A percentile compares a stretch with the other conserved stretches of the same genome.
These are phyloP conservation scores for Aciculoconidium aculeatum DNA, from an alignment of 805 yeast genomes.

Conservation along the genomic window DNA sequence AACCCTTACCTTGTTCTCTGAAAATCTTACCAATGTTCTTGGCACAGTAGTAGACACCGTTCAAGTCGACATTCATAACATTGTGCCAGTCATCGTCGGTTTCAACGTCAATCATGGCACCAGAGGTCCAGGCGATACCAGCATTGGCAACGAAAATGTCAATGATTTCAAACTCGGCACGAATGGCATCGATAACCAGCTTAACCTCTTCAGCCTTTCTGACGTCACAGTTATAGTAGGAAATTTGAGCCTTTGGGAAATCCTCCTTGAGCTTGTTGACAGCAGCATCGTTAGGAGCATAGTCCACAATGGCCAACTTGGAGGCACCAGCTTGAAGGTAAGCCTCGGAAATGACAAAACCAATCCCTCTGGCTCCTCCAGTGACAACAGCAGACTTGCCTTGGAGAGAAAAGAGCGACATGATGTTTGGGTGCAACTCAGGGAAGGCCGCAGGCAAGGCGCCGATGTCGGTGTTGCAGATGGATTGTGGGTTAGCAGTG, in stretches of 20 bases:
- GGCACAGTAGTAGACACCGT: constrained; percentile 77
- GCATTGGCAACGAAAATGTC: constrained; percentile 44
- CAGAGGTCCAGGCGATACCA: constrained; percentile 44
- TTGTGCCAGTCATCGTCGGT: constrained; percentile 63
- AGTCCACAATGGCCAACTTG: constrained; percentile 37
- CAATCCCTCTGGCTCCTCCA: constrained; percentile 37
- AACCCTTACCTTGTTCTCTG: constrained; percentile 68
- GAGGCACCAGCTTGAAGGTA: constrained; percentile 32
- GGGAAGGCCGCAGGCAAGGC: constrained; percentile 34
- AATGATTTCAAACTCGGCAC: constrained; percentile 27
- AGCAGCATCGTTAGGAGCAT: constrained; percentile 24
- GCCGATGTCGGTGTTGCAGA: constrained; percentile 32
- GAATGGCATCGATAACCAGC: constrained; percentile 25
- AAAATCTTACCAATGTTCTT: constrained; percentile 68
- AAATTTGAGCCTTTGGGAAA: constrained; percentile 28
- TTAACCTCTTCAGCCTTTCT: constrained; percentile 34
- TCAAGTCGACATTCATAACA: constrained; percentile 68
- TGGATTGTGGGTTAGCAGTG: constrained; percentile 12
- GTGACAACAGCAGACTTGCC: constrained; percentile 31
- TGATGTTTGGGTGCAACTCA: constrained; percentile 18
- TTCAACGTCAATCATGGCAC: constrained; percentile 33
- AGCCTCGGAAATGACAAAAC: constrained; percentile 30
- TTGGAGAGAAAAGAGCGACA: constrained; percentile 25
- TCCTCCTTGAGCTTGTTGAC: constrained; percentile 19
- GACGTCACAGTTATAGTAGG: constrained; percentile 33